These are phyloP conservation scores for Penicillium brasilianum DNA, from an alignment of 2,329 filamentous ascomycete genomes.

Conservation along the genomic window DNA sequence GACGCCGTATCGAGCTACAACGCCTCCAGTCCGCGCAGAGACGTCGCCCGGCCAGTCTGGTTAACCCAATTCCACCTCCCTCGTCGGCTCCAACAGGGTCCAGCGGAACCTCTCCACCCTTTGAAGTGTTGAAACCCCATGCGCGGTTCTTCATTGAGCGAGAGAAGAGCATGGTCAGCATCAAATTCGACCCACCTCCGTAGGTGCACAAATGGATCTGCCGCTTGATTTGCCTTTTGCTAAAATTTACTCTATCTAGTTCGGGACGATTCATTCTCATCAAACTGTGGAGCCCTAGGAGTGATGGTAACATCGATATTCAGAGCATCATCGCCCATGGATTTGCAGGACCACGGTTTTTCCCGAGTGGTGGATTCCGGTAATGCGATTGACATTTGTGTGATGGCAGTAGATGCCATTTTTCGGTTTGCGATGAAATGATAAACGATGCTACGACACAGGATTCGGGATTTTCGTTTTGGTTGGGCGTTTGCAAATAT, in stretches of 20 bases:
- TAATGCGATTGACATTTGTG: constrained; percentile 37
- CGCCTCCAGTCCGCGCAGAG: constrained; percentile 31
- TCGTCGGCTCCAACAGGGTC: constrained; percentile 17
- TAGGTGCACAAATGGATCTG: constrained; percentile 31
- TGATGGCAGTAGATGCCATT: neutral
- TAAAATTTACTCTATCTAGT: constrained; percentile 46
- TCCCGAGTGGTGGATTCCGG: constrained; percentile 69
- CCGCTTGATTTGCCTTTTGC: neutral
- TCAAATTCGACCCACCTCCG: constrained; percentile 68
- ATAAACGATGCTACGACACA: constrained; percentile 6
- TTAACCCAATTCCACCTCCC: constrained; percentile 33
- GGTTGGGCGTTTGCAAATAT: neutral
- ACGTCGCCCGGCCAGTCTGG: constrained; percentile 33
- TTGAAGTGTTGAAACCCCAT: constrained; percentile 69
- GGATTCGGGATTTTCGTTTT: neutral
- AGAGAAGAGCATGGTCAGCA: constrained; percentile 81
- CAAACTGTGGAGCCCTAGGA: constrained; percentile 84
- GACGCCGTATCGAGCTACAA: constrained; percentile 35
- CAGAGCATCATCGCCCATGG: constrained; percentile 83
- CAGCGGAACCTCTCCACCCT: constrained; percentile 8
- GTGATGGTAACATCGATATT: constrained; percentile 83
- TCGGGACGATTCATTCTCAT: constrained; percentile 83
- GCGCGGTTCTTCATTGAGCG: constrained; percentile 83
- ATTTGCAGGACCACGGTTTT: constrained; percentile 83
- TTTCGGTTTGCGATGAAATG: constrained; percentile 6